Evolutionary conservation across 345 rosid genomes (phyloP), one percentile per base, ranked within the genome.

Genomic region (Eucalyptus sideroxylon): DNA sequence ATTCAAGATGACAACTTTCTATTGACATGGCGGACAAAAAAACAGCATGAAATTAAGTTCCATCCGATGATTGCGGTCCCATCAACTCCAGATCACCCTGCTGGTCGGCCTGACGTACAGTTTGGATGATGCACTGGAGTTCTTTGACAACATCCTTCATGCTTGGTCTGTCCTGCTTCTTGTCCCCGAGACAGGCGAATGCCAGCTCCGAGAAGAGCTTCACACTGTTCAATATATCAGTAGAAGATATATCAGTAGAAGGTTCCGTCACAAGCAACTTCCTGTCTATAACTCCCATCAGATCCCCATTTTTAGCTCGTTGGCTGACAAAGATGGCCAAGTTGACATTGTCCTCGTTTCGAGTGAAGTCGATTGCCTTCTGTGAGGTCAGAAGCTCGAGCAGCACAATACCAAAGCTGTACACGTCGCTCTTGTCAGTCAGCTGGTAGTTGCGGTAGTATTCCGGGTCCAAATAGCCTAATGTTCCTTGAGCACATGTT

Each of bases 381-480:
- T 92, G 91, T 30, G 96, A 95, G 87, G 96, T 94, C 45, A 95
- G 69, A 23, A 95, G 92, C 93, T 94, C 96, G 2, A 93, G 93
- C 91, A 95, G 72, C n/a, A 94, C 95, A 4, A 95, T 93, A 21
- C 96, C 95, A 19, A 89, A 95, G 51, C 96, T 95, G 87, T 95
- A 94, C 62, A 95, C 96, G 89, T 95, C 96, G 60, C 96, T 95
- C 88, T 93, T 95, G 80, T 94, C 95, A 1, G 94, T 92, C 12
- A 95, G 89, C 91, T 94, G 95, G 91, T 95, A 94, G 92, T 92
- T 95, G 30, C 94, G 92, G 60, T 93, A 95, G 91, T 94, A 94
- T 44, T 94, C 96, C 15, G 95, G 96, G 88, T 95, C 97, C 72
- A 95, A 87, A 92, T 95, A 95, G 26, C 97, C 97, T 4, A 95